Evolutionary conservation across 2,329 filamentous ascomycete genomes (phyloP).

Genomic region (Penicillium sp.): DNA sequence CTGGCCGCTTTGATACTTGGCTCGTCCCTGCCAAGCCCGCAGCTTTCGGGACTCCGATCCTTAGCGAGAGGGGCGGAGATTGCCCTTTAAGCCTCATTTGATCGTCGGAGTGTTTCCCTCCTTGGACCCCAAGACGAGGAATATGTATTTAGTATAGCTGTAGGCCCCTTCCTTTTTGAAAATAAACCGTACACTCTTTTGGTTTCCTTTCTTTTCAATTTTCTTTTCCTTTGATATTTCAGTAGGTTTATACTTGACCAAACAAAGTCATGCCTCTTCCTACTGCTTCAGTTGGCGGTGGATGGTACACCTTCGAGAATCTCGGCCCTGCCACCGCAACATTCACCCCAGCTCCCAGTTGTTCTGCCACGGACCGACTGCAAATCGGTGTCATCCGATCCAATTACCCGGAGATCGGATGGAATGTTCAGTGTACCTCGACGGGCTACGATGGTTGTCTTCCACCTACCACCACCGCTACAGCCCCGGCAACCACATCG

Average conservation of each 20-base stretch:
- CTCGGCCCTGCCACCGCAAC: constrained; percentile 11
- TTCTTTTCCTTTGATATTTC: neutral
- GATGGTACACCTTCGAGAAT: constrained; percentile 11
- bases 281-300: constrained; percentile 1
- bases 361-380: neutral
- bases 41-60: neutral
- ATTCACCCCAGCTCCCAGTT: constrained; percentile 9
- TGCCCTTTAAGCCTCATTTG: constrained; percentile 7
- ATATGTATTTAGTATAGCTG: neutral
- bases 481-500: neutral
- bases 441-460: neutral
- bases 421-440: neutral
- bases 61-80: constrained; percentile 8
- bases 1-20: neutral
- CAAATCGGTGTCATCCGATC: neutral
- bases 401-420: neutral
- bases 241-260: neutral
- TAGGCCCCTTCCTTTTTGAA: neutral
- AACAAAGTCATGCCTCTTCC: constrained; percentile 5
- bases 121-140: too few relatives aligned
- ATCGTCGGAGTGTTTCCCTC: neutral
- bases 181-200: neutral
- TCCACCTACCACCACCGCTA: constrained; percentile 2
- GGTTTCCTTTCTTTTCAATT: neutral
- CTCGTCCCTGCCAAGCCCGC: constrained; percentile 6